These are phyloP conservation scores for Neoboletus brunneissimus DNA, from an alignment of 768 basidiomycete species.

Conservation along the genomic window DNA sequence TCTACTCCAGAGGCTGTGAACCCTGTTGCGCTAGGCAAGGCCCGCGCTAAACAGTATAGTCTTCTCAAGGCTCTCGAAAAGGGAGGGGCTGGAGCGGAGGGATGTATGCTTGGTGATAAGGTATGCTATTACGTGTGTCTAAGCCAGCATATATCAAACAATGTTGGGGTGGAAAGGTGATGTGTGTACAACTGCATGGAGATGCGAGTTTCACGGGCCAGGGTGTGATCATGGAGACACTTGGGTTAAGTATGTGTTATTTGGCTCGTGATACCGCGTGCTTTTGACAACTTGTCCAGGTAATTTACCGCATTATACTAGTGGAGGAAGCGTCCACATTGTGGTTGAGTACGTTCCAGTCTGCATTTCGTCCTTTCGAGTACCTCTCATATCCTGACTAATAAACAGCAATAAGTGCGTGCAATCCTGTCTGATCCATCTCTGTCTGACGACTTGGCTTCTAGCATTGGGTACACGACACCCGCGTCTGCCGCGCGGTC, in stretches of 20 bases:
- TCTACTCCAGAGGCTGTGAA: conserved; percentile 69
- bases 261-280: neutral
- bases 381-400: no score
- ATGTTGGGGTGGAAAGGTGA: conserved; percentile 51
- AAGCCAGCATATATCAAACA: neutral
- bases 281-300: conserved; percentile 39
- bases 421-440: no score
- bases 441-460: no score
- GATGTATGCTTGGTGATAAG: conserved; percentile 33
- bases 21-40: conserved; percentile 85
- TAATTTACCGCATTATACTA: conserved; percentile 87
- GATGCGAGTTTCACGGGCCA: conserved; percentile 92
- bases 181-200: conserved; percentile 90
- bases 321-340: conserved; percentile 85
- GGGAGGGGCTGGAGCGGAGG: conserved; percentile 17
- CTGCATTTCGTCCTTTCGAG: neutral
- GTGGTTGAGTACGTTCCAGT: conserved; percentile 74
- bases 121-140: conserved; percentile 3
- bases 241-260: conserved; percentile 68
- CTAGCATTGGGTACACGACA: no score
- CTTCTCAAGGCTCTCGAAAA: conserved; percentile 63
- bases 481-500: no score
- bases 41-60: conserved; percentile 86
- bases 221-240: conserved; percentile 83
- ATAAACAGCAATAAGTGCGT: no score